Percentiles rank a stretch among this genome's conserved stretches.
Evolutionary conservation across 2,329 filamentous ascomycete species (phyloP).

Genomic region (Aspergillus bombycis): DNA sequence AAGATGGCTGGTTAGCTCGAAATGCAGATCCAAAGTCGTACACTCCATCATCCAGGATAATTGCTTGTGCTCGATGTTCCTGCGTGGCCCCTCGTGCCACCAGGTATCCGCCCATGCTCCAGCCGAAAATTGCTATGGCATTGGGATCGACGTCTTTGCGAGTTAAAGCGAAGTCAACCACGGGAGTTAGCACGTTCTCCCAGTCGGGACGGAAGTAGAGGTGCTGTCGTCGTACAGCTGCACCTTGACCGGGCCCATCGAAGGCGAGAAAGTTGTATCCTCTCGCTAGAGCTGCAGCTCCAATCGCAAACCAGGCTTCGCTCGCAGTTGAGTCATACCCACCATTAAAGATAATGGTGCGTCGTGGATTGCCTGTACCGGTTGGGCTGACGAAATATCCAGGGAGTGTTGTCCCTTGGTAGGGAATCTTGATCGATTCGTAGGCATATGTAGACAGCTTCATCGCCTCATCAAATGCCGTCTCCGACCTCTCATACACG

Average conservation of each 20-base stretch:
- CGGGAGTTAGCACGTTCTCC: conserved; percentile 33
- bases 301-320: conserved; percentile 31
- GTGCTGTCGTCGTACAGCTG: conserved; percentile 28
- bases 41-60: conserved; percentile 24
- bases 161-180: conserved; percentile 33
- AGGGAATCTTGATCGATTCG: conserved; percentile 1
- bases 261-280: conserved; percentile 38
- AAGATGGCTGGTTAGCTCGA: conserved; percentile 10
- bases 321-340: conserved; percentile 37
- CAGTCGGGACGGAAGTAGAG: conserved; percentile 35
- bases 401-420: neutral
- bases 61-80: conserved; percentile 33
- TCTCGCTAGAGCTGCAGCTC: conserved; percentile 29
- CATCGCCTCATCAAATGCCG: neutral
- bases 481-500: neutral
- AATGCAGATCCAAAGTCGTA: conserved; percentile 21
- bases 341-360: conserved; percentile 25
- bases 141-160: conserved; percentile 26
- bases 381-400: neutral
- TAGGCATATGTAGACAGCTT: neutral
- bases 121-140: conserved; percentile 30
- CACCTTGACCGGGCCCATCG: conserved; percentile 38
- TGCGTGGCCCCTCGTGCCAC: conserved; percentile 33
- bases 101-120: conserved; percentile 36
- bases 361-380: conserved; percentile 1